phyloP scores from a whole-genome alignment of 202 grass and related monocot species.

The Eragrostis tef region DNA sequence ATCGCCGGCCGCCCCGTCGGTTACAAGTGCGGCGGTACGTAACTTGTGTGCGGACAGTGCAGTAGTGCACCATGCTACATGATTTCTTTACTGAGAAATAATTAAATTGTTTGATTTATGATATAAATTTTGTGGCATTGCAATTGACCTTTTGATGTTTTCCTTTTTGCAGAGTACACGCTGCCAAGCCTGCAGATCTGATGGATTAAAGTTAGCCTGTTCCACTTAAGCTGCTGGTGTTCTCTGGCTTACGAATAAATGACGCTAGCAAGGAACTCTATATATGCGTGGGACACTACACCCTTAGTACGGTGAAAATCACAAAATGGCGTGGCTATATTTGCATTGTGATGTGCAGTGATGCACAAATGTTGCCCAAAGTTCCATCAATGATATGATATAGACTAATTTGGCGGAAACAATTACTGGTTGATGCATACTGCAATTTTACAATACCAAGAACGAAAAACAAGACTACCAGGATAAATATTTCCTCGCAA shows the following conservation, averaged over 20 bases:
- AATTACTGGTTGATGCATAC: background rate
- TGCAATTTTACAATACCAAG: too few species aligned
- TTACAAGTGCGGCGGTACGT: constrained; percentile 71
- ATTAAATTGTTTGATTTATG: background rate
- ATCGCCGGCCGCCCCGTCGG: constrained; percentile 56
- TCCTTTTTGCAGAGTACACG: constrained; percentile 40
- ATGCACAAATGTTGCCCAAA: background rate
- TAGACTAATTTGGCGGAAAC: background rate
- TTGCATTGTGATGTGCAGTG: background rate
- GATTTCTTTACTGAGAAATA: too few species aligned
- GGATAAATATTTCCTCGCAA: too few species aligned
- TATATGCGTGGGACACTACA: background rate
- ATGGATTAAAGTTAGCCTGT: background rate
- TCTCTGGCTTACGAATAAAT: constrained; percentile 6
- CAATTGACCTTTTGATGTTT: background rate
- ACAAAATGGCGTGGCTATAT: background rate
- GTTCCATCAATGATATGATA: background rate
- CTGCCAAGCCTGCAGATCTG: constrained; percentile 40
- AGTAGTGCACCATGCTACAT: too few species aligned
- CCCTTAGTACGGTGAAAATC: background rate
- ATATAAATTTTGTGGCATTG: background rate
- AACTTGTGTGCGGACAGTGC: background rate
- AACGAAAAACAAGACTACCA: too few species aligned
- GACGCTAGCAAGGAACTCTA: background rate
- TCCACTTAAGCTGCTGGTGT: constrained; percentile 10